A percentile compares a stretch with the other conserved stretches of the same genome.
These are phyloP conservation scores for Odonthalia washingtoniensis DNA, from an alignment of 31 red algal genomes.

Conservation along the genomic window DNA sequence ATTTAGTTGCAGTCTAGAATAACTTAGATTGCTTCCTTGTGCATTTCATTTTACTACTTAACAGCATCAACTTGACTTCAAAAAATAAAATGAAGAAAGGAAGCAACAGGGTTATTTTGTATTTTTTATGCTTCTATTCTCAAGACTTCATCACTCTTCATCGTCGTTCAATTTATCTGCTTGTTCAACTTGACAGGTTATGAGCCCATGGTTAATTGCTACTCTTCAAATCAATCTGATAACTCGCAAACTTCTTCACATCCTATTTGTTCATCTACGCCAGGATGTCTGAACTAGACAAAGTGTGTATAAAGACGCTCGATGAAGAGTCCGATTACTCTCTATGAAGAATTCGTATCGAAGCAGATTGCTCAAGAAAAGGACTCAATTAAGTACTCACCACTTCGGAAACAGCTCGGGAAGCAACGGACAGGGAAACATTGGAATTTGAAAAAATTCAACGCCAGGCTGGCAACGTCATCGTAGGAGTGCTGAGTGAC, in stretches of 20 bases:
- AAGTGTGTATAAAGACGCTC: constrained; percentile 25
- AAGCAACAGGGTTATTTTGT: no score
- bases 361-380: constrained; percentile 29
- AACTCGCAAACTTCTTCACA: not conserved
- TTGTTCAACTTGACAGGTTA: not conserved
- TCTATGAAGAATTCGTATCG: constrained; percentile 36
- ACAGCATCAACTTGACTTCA: no score
- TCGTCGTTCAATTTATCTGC: no score
- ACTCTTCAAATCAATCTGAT: not conserved
- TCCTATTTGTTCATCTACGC: not conserved
- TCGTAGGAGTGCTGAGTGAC: constrained; percentile 3
- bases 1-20: no score
- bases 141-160: no score
- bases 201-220: not conserved
- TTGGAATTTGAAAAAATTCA: constrained; percentile 30
- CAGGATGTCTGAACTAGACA: not conserved
- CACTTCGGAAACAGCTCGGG: not conserved
- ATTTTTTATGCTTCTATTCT: no score
- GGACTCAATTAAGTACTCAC: not conserved
- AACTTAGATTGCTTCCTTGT: no score
- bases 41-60: no score
- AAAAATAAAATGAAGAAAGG: no score
- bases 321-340: constrained; percentile 27
- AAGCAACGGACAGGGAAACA: not conserved
- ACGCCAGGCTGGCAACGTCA: constrained; percentile 7